Conservation (phyloP, 495 filamentous ascomycete genomes). For the Eremomyces bilateralis region DNA sequence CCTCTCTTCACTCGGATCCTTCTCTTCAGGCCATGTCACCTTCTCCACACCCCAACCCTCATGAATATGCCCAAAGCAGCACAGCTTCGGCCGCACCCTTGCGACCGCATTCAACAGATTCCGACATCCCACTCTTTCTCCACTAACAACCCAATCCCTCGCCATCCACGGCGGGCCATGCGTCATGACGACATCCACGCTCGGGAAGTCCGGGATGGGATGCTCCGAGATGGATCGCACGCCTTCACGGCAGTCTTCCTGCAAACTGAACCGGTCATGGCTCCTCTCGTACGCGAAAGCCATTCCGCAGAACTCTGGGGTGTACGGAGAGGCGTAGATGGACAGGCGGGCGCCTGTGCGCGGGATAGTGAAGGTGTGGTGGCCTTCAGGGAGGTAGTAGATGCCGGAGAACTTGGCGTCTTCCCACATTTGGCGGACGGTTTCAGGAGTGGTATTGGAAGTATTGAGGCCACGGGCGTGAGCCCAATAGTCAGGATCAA, state of each 20-base stretch:
- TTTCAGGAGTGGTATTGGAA: slow-evolving; percentile 8
- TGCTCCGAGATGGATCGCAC: slow-evolving; percentile 10
- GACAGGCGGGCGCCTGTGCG: background rate
- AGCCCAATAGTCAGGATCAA: slow-evolving; percentile 30
- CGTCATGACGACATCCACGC: slow-evolving; percentile 41
- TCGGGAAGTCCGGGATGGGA: background rate
- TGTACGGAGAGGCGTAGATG: slow-evolving; percentile 50
- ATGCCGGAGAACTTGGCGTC: background rate
- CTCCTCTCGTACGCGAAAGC: slow-evolving; percentile 38
- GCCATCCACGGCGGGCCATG: slow-evolving; percentile 47
- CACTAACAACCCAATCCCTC: slow-evolving; percentile 25
- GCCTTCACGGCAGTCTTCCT: background rate
- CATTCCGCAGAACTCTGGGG: slow-evolving; percentile 35
- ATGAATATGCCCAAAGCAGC: slow-evolving; percentile 60
- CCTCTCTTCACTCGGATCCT: no score
- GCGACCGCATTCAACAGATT: slow-evolving; percentile 34
- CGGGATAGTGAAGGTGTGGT: background rate
- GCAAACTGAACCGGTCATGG: slow-evolving; percentile 26
- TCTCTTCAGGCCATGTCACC: slow-evolving; percentile 23
- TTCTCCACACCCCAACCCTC: slow-evolving; percentile 50
- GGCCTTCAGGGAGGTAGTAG: background rate
- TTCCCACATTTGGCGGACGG: slow-evolving; percentile 10
- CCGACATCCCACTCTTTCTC: slow-evolving; percentile 27
- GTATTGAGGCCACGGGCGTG: no score
- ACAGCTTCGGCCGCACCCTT: slow-evolving; percentile 30